Evolutionary conservation across 192 early-diverging fungal genomes (phyloP), one percentile per base, ranked within the genome.

Genomic region (Coemansia sp.): DNA sequence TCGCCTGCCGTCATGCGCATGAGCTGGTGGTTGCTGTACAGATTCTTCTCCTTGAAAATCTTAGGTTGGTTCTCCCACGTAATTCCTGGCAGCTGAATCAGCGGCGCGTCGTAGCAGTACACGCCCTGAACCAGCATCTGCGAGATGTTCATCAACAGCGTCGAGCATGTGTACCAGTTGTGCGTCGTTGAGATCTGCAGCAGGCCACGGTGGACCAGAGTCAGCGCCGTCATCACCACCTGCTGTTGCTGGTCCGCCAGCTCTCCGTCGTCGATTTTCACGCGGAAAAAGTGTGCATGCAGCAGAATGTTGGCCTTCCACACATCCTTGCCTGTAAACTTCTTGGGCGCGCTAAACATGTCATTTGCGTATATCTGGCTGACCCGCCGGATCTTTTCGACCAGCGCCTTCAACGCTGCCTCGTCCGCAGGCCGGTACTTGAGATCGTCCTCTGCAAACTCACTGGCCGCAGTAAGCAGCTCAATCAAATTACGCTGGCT

Each of bases 121-220:
- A 91, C 76, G 16, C 93, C 97, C 78, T 99, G 97, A 4, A 93
- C 86, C 45, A 99, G 76, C 68, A 89, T 84, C 82, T 98, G 96
- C 39, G 88, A 84, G 45, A 98, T 83, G 51, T 94, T 88, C 83
- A 99, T 90, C 37, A 92, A 73, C 24, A 73, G 66, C 7, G 85
- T 65, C 1, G 93, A 85, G 52, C 85, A 83, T 45, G 66, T 77
- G 27, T 94, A 83, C 95, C 96, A 99, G 62, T 88, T 87, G 68
- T 93, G 87, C 16, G 90, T 87, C 29, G 87, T 86, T 11, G 94
- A 84, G 53, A 98, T 94, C 66, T 95, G 93, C 22, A 96, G 76
- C 77, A 98, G 73, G 13, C 96, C 97, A 8, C 74, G 73, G 51
- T 88, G 85, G 23, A 97, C 70, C 32, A 99, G 84, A 27, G 86